Conservation (phyloP, 805 yeast species). For the Wickerhamomyces tratensis region DNA sequence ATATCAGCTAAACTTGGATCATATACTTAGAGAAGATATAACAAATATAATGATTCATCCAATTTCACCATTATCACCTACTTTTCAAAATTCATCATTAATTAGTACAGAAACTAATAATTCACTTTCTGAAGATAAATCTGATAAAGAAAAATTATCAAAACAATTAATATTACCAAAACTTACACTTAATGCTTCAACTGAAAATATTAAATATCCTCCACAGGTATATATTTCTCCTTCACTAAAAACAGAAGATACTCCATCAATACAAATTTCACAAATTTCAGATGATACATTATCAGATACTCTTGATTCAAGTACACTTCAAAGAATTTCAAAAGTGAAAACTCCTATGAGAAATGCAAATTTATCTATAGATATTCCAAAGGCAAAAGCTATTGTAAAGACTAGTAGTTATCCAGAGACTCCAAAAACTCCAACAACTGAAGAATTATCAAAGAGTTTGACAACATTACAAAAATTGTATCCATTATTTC, state of each 20-base stretch:
- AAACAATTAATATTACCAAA: too few relatives aligned
- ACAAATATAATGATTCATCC: conserved; percentile 29
- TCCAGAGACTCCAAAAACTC: conserved; percentile 13
- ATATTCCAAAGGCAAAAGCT: conserved; percentile 2
- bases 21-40: conserved; percentile 34
- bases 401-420: too few relatives aligned
- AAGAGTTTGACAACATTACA: conserved; percentile 27
- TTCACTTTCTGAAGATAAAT: too few relatives aligned
- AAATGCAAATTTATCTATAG: conserved; percentile 13
- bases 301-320: too few relatives aligned
- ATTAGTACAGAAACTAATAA: not conserved
- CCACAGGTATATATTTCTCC: not conserved
- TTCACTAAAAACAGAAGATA: not conserved
- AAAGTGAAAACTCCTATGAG: conserved; percentile 3
- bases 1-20: conserved; percentile 60
- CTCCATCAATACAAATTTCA: not conserved
- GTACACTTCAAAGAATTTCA: not conserved
- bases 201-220: too few relatives aligned
- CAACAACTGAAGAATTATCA: conserved; percentile 23
- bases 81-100: conserved; percentile 3
- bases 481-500: conserved; percentile 32
- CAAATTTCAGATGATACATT: too few relatives aligned
- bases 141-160: too few relatives aligned
- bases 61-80: conserved; percentile 20
- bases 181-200: too few relatives aligned